Conservation (phyloP, 1,139 yeast species). For the Kurtzmaniella natalensis region DNA sequence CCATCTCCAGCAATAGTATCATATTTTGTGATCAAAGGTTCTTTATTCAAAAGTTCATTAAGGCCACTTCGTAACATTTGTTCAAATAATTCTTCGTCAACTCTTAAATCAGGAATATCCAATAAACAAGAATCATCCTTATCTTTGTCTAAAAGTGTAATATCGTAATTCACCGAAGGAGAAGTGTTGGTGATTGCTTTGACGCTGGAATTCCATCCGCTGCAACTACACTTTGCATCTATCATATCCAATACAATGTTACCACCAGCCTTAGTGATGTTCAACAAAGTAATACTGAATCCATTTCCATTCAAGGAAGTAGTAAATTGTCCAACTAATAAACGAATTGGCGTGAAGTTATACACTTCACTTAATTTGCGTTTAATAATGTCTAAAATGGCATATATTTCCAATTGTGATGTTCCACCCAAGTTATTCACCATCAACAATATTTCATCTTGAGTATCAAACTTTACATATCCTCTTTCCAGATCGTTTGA, state of each 20-base stretch:
- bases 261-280: conserved; percentile 36
- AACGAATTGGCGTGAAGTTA: conserved; percentile 35
- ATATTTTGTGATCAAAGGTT: conserved; percentile 46
- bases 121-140: conserved; percentile 19
- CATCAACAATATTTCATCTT: conserved; percentile 37
- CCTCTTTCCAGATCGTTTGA: conserved; percentile 36
- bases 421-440: conserved; percentile 52
- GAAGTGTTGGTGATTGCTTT: conserved; percentile 37
- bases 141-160: conserved; percentile 28
- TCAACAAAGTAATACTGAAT: conserved; percentile 45
- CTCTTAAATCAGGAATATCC: conserved; percentile 10
- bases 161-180: conserved; percentile 26
- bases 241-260: no score
- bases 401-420: conserved; percentile 41
- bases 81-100: conserved; percentile 26
- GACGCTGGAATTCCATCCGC: conserved; percentile 36
- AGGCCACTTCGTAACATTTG: conserved; percentile 31
- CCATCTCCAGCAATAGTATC: conserved; percentile 53
- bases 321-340: conserved; percentile 44
- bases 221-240: conserved; percentile 29
- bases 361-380: conserved; percentile 30
- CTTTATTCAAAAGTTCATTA: conserved; percentile 33
- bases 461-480: conserved; percentile 33
- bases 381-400: conserved; percentile 24
- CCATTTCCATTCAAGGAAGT: conserved; percentile 52